These are phyloP conservation scores for Cladosporium velox DNA, from an alignment of 2,329 filamentous ascomycete species.

Conservation along the genomic window DNA sequence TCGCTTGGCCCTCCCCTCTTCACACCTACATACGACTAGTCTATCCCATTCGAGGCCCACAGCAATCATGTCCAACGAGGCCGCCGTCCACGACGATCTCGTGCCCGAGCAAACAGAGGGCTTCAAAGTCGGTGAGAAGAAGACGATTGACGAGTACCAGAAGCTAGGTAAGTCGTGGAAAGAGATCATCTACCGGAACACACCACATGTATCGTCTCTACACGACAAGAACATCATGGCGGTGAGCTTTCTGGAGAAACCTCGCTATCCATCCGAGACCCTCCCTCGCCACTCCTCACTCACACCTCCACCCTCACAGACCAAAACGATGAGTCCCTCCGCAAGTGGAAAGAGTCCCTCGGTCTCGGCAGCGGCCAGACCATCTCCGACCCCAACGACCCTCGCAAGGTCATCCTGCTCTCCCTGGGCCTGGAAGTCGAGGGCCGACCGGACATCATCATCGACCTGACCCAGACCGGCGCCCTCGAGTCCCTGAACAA, in stretches of 20 bases:
- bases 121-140: conserved; percentile 99
- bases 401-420: conserved; percentile 89
- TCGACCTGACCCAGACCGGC: conserved; percentile 76
- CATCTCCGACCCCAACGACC: conserved; percentile 64
- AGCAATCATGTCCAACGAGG: conserved; percentile 19
- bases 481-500: conserved; percentile 78
- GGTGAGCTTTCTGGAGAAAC: neutral
- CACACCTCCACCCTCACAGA: conserved; percentile 45
- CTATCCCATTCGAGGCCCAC: neutral
- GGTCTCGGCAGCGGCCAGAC: conserved; percentile 68
- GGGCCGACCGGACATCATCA: conserved; percentile 80
- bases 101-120: conserved; percentile 65
- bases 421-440: conserved; percentile 82
- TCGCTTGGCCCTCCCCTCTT: neutral
- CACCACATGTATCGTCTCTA: neutral
- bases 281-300: conserved; percentile 14
- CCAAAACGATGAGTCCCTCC: conserved; percentile 84
- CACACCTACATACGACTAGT: neutral
- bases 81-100: conserved; percentile 16
- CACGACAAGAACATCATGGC: neutral
- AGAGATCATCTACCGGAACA: neutral
- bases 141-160: conserved; percentile 92
- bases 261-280: conserved; percentile 38
- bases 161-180: conserved; percentile 62
- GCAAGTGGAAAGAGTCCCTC: conserved; percentile 96